Base-by-base conservation (phyloP, 768 basidiomycete genomes). In the Zangia roseola region DNA sequence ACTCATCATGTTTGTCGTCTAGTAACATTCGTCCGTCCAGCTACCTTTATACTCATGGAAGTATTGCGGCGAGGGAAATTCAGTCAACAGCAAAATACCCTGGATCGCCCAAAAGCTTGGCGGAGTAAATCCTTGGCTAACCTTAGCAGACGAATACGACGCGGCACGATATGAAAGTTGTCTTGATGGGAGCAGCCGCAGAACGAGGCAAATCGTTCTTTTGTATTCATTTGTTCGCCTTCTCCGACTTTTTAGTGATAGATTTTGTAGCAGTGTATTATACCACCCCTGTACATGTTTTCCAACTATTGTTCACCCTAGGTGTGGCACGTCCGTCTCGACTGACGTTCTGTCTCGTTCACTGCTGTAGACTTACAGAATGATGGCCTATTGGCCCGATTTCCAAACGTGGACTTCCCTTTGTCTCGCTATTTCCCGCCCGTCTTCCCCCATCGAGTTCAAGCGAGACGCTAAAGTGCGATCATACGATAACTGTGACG, bases 11-110 rank as follows among this genome's bases (percentile, higher is more conserved):
- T 17, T 30, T 23, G 40, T 36, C 39, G 50, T 44, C 63, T 34
- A 71, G 31, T 31, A 31, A 31, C 31, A 5, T 31, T 6, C 50
- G 19, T 5, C 6, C 12, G 30, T 13, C 19, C 49, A 82, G 82
- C 83, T 8, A 81, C 80, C 13, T 83, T 83, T 62, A 69, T 84
- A 30, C 75, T 84, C 66, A 78, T 84, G 74, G 82, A 84, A 60
- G 78, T 83, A 26, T 61, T 84, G 14, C 80, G 82, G 24, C 75
- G 81, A 40, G 77, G 80, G 35, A 77, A 80, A 28, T 84, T 84
- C 58, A 65, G 58, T 47, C 73, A 79, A 10, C 74, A 75, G 21
- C 70, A 75, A 5, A 81, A 76, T 49, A 62, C 68, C 5, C 76
- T 78, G 34, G 74, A 75, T 44, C 76, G 74, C 37, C 72, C 76